Base-by-base conservation (phyloP, 257 asterid species). In the Capsicum chinense region DNA sequence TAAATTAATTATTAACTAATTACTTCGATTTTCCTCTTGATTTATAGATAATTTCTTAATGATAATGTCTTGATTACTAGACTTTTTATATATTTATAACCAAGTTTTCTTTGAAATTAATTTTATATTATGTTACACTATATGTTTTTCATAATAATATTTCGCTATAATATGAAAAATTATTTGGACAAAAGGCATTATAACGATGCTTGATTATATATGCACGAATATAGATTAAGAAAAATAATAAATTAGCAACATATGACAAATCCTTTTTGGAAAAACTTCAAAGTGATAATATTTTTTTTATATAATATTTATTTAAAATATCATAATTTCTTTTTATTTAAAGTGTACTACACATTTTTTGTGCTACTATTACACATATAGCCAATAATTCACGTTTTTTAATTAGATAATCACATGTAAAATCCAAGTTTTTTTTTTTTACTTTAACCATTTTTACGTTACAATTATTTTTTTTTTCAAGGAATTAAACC, bases 281-380 rank as follows among this genome's bases (percentile, higher is more conserved):
- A 47, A 42, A 71, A 17, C 17, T 71, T 71, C 39, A 10, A 47
- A 71, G 17, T 17, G 56, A 70, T 9, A 9, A 4, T 4, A 35
- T 67, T 67, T 21, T 21, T 21, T 21, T 21, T 21, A 0, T 21
- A n/a, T 21, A 21, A 21, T 0, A 21, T 21, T 21, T 21, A 21
- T 21, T 21, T 21, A 21, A 21, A 21, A 21, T 21, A 21, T 21
- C 21, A 21, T 21, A 11, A 48, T 50, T 3, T 50, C 59, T 44
- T 47, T 47, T 19, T 19, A 19, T 48, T 50, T 12, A 7, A 74
- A 74, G 81, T 50, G 81, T 33, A 74, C 11, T 19, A 21, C 21
- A 52, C 81, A 76, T 76, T 62, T 50, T 50, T 54, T 76, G 13
- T 76, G 81, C 26, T 76, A 50, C 48, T 13, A 21, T 56, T 21